Base-by-base conservation (phyloP, 352 stramenopile genomes). In the Phytophthora hybrid region DNA sequence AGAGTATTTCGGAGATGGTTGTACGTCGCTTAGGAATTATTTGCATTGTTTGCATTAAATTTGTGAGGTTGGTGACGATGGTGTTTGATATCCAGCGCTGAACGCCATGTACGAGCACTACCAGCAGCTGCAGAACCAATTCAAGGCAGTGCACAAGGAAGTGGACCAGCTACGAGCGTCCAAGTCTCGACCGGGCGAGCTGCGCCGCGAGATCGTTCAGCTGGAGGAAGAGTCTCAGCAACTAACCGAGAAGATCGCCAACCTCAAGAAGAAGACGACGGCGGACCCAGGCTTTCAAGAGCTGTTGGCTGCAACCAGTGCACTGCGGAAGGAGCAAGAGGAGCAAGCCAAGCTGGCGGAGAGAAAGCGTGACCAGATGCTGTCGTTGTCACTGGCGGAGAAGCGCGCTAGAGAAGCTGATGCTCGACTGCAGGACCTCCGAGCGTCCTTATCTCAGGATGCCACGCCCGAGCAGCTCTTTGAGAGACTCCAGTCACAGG, bases 311-410 rank as follows among this genome's bases (percentile, higher is more conserved):
- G 93, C 92, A 44, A 98, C 95, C 26, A 98, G 88, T 66, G 79
- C 88, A 10, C 77, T 99, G 55, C 91, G 97, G 18, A 93, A 98
- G 67, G 92, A 97, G 69, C 96, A 99, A 76, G 97, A 99, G 79
- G 93, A 99, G 58, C 92, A 98, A 57, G 90, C 95, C 29, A 96
- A 97, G 63, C 86, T 98, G 16, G 78, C 83, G 10, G 94, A 98
- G 46, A 85, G 95, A 60, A 91, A 96, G 74, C 77, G 82, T 14
- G 92, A 98, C 63, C 96, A 99, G 70, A 84, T 97, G 71, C 84
- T 94, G 72, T 80, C 80, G 32, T 77, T 98, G 21, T 89, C 95
- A 18, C 69, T 95, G 56, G 87, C 94, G 8, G 92, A 98, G 73
- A 91, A 91, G 62, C 83, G 87, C 14, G 79, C 89, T 13, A 76